Base-by-base conservation (phyloP, 1,139 yeast species). In the Fermentozyma sake region DNA sequence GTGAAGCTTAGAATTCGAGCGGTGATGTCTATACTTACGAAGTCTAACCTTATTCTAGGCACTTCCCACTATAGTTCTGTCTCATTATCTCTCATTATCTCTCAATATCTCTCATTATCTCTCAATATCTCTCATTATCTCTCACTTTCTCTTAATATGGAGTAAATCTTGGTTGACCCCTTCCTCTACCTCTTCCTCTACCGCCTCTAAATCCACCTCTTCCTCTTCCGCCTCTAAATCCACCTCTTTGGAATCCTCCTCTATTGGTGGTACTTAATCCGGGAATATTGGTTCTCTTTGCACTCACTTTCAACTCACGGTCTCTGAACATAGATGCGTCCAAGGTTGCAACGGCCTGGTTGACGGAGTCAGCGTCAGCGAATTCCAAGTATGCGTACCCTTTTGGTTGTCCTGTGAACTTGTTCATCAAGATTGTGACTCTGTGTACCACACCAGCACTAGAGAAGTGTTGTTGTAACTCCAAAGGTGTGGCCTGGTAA, bases 341-440 rank as follows among this genome's bases (percentile, higher is more conserved):
- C 39, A 81, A 65, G 1, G 59, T 52, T 7, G 71, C 70, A 22
- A 83, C 64, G 1, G 95, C 93, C 38, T 73, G 68, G 12, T 72
- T 60, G 2, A 83, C 91, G 4, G 72, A 66, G 11, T 71, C 70
- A 2, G 71, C 71, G 45, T 76, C 79, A 18, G 78, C 74, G 50
- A 82, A 84, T 50, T 85, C 95, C 42, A 85, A 70, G 52, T 84
- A 85, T 1, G 95, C 95, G 57, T 71, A 84, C 4, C 95, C 95
- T 52, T 81, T 83, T 21, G 95, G 93, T 38, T 71, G 77, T 2
- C 94, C 93, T 0, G 89, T 76, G 46, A 59, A 63, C 47, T 76
- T 78, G 58, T 85, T 82, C 39, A 72, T 63, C 52, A 82, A 59
- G 30, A 89, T 82, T 1, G 96, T 89, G 20, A 89, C 89, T 42